Conservation (phyloP, 148 eudicot species). For the Cornus kousa region DNA sequence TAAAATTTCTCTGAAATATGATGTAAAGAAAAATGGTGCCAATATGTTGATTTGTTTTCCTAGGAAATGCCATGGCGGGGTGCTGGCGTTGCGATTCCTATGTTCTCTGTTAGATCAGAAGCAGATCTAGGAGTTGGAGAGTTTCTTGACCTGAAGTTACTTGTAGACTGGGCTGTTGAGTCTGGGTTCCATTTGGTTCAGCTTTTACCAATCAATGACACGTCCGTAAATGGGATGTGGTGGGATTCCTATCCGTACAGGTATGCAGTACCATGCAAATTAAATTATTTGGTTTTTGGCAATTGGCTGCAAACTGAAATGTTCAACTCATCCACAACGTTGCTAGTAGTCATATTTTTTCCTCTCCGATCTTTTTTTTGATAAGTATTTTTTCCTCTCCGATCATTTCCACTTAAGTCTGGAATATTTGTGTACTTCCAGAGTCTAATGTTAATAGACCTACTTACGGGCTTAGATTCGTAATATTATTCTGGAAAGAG, state of each 20-base stretch:
- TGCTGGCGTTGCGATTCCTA: constrained; percentile 95
- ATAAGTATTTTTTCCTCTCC: not conserved
- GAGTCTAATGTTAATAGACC: not conserved
- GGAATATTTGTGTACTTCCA: not conserved
- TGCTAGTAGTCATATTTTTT: not conserved
- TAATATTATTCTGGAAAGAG: not conserved
- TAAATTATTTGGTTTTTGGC: not conserved
- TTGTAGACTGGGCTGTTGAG: constrained; percentile 84
- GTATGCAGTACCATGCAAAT: constrained; percentile 26
- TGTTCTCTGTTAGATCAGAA: constrained; percentile 92
- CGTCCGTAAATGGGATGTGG: constrained; percentile 93
- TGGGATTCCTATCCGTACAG: constrained; percentile 99
- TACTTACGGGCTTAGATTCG: not conserved
- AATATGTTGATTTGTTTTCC: constrained; percentile 13
- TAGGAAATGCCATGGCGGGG: constrained; percentile 99
- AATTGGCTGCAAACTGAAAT: not conserved
- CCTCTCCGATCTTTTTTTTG: not conserved
- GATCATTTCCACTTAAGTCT: not conserved
- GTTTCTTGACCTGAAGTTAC: constrained; percentile 88
- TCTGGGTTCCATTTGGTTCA: constrained; percentile 97
- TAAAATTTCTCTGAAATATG: not conserved
- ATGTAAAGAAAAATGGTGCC: not conserved
- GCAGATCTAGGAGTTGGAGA: constrained; percentile 93
- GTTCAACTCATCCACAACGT: not conserved
- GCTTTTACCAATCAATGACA: constrained; percentile 94